Conservation (phyloP, 306 rosid genomes). For the Lagenaria siceraria region DNA sequence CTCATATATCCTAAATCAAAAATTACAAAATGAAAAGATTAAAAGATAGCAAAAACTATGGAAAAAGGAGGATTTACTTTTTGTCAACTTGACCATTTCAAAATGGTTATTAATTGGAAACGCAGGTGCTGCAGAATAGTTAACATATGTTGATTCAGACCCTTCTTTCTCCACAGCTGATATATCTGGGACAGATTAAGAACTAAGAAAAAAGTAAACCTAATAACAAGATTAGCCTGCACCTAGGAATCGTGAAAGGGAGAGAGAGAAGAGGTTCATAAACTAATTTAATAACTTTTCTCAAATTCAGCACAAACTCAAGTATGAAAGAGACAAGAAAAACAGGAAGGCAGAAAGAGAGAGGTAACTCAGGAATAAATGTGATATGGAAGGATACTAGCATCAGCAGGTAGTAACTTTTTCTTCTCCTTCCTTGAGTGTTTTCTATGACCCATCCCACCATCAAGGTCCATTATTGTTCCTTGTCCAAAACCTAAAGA, state of each 20-base stretch:
- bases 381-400: slow-evolving; percentile 53
- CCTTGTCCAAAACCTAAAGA: slow-evolving; percentile 37
- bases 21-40: background rate
- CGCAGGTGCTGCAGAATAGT: slow-evolving; percentile 28
- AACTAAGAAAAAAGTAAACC: slow-evolving; percentile 16
- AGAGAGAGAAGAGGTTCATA: background rate
- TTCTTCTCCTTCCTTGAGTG: slow-evolving; percentile 71
- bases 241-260: background rate
- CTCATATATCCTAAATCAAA: background rate
- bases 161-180: slow-evolving; percentile 36
- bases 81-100: slow-evolving; percentile 28
- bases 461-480: slow-evolving; percentile 36
- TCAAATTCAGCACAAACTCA: background rate
- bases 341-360: background rate
- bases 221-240: slow-evolving; percentile 9
- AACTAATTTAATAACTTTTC: background rate
- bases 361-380: background rate
- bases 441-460: slow-evolving; percentile 41
- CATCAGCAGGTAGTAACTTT: slow-evolving; percentile 39
- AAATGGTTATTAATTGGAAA: slow-evolving; percentile 6
- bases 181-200: slow-evolving; percentile 44
- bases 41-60: background rate
- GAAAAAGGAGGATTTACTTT: slow-evolving; percentile 28
- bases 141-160: slow-evolving; percentile 30
- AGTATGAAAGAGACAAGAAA: background rate